Evolutionary conservation across 2,329 filamentous ascomycete genomes (phyloP), one percentile per base, ranked within the genome.

Genomic region (Onygenales sp.): DNA sequence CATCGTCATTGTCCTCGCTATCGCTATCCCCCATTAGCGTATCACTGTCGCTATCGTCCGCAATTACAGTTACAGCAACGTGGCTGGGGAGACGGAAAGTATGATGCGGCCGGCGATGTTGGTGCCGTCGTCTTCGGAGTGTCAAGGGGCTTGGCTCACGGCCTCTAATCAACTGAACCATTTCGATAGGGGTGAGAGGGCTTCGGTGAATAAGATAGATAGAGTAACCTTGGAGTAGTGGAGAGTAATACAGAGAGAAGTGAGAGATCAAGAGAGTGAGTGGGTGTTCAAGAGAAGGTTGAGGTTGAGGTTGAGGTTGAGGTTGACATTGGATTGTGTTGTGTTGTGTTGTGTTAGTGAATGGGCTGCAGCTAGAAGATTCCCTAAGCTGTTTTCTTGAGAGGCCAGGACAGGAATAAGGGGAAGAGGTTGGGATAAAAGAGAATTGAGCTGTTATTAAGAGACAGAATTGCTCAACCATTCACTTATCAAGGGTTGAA

Each of bases 21-120:
- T 49, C 40, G 33, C 49, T 43, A n/a, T 54, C 47, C 6, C 49
- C 52, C 3, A 47, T 13, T 2, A 54, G 36, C 6, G 48, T 44
- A 2, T 44, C 49, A 4, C 39, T n/a, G 31, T 39, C 13, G 2
- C 31, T 51, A 11, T 51, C 49, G 27, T 51, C 49, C n/a, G 42
- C 4, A 34, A 51, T 17, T 7, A 51, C 36, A 13, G 39, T 27
- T 27, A 27, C 3, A 27, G 21, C 21, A 14, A 36, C 37, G 11
- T 42, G 39, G 27, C 31, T 14, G 39, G n/a, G 5, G 6, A 14
- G 34, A 10, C n/a, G 32, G 7, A 33, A n/a, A 17, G 3, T 4
- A 4, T 17, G 14, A 36, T 49, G 14, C 6, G 17, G 17, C 2
- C 33, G 34, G 27, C 46, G 33, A 6, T 32, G 14, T 32, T 36